Base-by-base conservation (phyloP, 192 early-diverging fungal genomes). In the Backusella mclennaniae region DNA sequence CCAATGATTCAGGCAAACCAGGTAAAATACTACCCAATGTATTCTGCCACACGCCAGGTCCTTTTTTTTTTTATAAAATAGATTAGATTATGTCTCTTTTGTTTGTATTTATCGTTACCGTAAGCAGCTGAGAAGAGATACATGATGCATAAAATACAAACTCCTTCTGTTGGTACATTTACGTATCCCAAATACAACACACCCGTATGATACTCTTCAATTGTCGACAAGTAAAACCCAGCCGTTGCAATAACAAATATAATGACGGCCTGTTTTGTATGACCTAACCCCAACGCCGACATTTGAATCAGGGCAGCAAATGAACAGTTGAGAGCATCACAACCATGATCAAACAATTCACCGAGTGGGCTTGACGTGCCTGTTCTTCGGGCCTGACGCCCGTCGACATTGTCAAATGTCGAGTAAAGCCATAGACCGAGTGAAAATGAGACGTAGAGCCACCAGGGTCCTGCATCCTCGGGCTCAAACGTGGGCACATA, bases 281-380 rank as follows among this genome's bases (percentile, higher is more conserved):
- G 76, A 1, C 80, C 76, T 19, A 71, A 26, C 0, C 76, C 76
- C 7, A 77, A 9, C 0, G 68, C 73, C 42, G 76, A 67, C 15
- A 74, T 67, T 52, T 78, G 73, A 31, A 76, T 67, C 39, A 78
- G 49, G 49, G 77, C 69, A 15, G 77, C 77, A 73, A 82, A 82
- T 14, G 76, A 80, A 44, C 67, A 81, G 66, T 77, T 77, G 4
- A 82, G 35, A 41, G 73, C 77, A 49, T 71, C 59, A 35, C 70
- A 95, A 46, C 95, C 94, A 72, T 98, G 96, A 83, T 98, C 96
- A 87, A 98, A 98, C 53, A 98, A 85, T 85, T 98, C 96, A 17
- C 96, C 96, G 73, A 98, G 77, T 29, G 96, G 96, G 38, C 94
- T 92, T 0, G 90, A 90, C 4, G 95, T 91, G 59, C 93, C 93